Conservation (phyloP, 202 grass and related monocot species). For the Setaria italica region DNA sequence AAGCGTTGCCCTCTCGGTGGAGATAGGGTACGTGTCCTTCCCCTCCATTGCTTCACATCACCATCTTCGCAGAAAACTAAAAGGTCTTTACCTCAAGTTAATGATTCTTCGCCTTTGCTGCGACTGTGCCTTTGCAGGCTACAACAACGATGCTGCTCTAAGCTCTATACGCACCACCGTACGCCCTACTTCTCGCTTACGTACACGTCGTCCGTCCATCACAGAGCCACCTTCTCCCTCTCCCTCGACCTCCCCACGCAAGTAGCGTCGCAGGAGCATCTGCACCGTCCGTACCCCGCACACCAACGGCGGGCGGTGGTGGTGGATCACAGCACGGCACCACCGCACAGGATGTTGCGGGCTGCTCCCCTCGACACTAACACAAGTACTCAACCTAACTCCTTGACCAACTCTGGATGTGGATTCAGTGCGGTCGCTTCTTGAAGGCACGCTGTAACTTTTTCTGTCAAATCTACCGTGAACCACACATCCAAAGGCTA, state of each 20-base stretch:
- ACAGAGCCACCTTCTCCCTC: neutral
- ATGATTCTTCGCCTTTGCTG: neutral
- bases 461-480: too few relatives aligned
- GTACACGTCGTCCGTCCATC: neutral
- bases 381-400: neutral
- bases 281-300: slow-evolving; percentile 9
- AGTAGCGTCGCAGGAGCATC: neutral
- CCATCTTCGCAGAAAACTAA: neutral
- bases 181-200: neutral
- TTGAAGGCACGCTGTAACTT: too few relatives aligned
- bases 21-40: neutral
- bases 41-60: neutral
- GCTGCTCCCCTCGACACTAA: slow-evolving; percentile 38
- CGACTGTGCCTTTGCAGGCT: neutral
- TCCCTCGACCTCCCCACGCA: neutral
- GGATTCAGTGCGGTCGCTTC: too few relatives aligned
- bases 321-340: neutral
- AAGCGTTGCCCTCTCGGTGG: neutral
- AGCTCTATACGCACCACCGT: neutral
- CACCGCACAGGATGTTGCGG: neutral
- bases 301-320: neutral
- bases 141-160: neutral
- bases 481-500: too few relatives aligned
- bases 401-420: too few relatives aligned
- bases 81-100: neutral